phyloP scores from a whole-genome alignment of 2,329 filamentous ascomycete genomes.

The Monilinia vaccinii-corymbosi region DNA sequence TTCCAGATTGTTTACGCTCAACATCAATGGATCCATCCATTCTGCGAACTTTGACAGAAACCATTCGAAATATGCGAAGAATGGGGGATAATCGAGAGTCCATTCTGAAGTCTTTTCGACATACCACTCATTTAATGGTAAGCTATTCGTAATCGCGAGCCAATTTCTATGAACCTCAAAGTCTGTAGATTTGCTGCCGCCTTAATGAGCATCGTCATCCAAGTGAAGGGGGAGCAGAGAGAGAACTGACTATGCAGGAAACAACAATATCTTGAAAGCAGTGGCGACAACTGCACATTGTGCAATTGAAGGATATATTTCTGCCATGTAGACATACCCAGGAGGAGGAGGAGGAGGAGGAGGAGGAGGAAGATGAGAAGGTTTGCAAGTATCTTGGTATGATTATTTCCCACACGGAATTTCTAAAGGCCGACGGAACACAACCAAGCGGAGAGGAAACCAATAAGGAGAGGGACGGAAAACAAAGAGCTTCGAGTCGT shows the following conservation, averaged over 20 bases:
- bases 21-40: constrained; percentile 71
- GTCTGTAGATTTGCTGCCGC: constrained; percentile 84
- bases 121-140: constrained; percentile 87
- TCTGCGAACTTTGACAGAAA: constrained; percentile 70
- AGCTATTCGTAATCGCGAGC: constrained; percentile 88
- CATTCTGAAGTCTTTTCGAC: constrained; percentile 97
- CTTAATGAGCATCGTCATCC: constrained; percentile 15
- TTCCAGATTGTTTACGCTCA: constrained; percentile 68
- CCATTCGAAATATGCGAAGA: constrained; percentile 98
- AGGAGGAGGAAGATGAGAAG: too few species aligned
- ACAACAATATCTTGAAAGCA: constrained; percentile 83
- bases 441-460: too few species aligned
- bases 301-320: constrained; percentile 75
- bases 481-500: too few species aligned
- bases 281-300: constrained; percentile 82
- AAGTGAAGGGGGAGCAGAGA: not conserved
- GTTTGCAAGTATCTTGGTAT: too few species aligned
- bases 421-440: too few species aligned
- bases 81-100: constrained; percentile 97
- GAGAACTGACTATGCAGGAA: constrained; percentile 81
- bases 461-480: too few species aligned
- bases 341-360: too few species aligned
- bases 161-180: constrained; percentile 99
- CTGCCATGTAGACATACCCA: constrained; percentile 51
- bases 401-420: too few species aligned